These are phyloP conservation scores for Xylariaceae sp. DNA, from an alignment of 2,329 filamentous ascomycete genomes.

Conservation along the genomic window DNA sequence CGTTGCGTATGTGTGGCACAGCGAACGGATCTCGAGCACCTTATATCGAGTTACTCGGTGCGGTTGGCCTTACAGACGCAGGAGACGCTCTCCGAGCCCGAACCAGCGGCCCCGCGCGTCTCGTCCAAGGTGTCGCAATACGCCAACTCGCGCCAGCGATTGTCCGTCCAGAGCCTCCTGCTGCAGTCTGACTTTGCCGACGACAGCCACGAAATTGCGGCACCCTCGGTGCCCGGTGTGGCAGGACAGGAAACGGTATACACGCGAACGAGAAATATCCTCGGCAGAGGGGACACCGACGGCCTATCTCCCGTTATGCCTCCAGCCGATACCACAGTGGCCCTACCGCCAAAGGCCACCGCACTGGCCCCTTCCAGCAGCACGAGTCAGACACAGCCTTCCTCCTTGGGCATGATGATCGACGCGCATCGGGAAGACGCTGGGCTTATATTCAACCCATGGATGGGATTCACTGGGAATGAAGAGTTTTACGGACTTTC, in stretches of 20 bases:
- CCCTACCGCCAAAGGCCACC: too few species aligned
- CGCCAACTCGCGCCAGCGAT: conserved; percentile 43
- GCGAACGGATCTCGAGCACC: conserved; percentile 39
- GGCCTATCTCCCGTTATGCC: too few species aligned
- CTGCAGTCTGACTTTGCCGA: conserved; percentile 49
- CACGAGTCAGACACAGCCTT: too few species aligned
- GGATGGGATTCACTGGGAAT: conserved; percentile 38
- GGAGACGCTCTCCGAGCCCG: conserved; percentile 34
- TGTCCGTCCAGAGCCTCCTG: conserved; percentile 50
- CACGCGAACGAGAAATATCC: too few species aligned
- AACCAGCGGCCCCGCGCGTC: conserved; percentile 27
- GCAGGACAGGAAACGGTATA: too few species aligned
- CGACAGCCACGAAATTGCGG: conserved; percentile 45
- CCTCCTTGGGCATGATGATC: conserved; percentile 20
- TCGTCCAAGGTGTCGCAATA: conserved; percentile 38
- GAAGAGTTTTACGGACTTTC: conserved; percentile 37
- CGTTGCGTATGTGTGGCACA: too few species aligned
- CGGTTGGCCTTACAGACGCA: conserved; percentile 32
- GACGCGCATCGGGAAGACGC: conserved; percentile 37
- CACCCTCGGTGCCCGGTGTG: too few species aligned
- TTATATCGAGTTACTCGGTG: conserved; percentile 39
- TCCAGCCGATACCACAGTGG: too few species aligned
- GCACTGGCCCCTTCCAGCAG: too few species aligned
- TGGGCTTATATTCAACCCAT: conserved; percentile 39
- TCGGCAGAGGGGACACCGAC: too few species aligned